Base-by-base conservation (phyloP, 2,329 filamentous ascomycete genomes). In the Canariomyces notabilis region DNA sequence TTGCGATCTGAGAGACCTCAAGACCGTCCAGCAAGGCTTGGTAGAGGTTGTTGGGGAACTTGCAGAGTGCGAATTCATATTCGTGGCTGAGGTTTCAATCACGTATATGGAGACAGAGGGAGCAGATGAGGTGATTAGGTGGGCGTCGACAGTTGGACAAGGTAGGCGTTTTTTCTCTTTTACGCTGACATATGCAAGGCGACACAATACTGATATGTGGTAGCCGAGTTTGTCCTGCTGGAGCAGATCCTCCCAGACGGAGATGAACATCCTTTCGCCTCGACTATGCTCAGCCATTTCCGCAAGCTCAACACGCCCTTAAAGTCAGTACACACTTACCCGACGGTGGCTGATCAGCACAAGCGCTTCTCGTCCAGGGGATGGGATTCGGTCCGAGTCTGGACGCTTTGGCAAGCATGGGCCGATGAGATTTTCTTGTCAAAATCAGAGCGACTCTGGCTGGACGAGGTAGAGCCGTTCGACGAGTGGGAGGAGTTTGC, bases 401-500 rank as follows among this genome's bases (percentile, higher is more conserved):
- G 77, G 61, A 87, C 83, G 57, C 70, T 96, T 9, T 95, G 90
- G 88, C 78, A 89, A 45, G 71, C 89, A 1, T 96, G 90, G 90
- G 80, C 76, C 9, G 80, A 86, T 54, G 70, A 80, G 12, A 61
- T 68, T 2, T 90, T 90, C 62, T 66, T 95, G 16, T 72, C 71
- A 5, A 59, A 74, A 1, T 65, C 73, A 1, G 75, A 87, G 51
- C 77, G 87, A 52, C 68, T 62, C 29, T 68, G 67, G 9, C 67
- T 96, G 12, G 84, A 95, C 56, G 61, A 68, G 1, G 66, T 89
- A 14, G 91, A 96, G 60, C 81, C 85, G 1, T 96, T 97, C 61
- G 91, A 97, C 63, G 90, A 96, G 66, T 95, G 89, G 89, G 91
- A 97, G 65, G 91, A 96, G 59, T 89, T 96, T 61, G 82, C 85